Percentiles rank a stretch among this genome's conserved stretches.
Conservation (phyloP, 371 early-diverging fungal species). For the Mucor saturninus region DNA sequence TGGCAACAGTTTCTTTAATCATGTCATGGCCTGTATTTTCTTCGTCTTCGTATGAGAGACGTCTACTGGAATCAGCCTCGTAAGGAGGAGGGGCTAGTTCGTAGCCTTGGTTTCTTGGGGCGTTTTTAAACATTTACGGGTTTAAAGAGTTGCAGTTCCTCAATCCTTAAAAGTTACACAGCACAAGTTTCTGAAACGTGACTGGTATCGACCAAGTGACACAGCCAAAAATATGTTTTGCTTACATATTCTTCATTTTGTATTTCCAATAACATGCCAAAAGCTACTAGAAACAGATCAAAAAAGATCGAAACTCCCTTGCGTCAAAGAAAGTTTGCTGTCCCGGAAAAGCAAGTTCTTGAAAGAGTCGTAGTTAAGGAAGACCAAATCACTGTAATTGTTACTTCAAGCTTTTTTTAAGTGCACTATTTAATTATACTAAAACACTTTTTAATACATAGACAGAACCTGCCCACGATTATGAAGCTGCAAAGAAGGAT, state of each 20-base stretch:
- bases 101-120: constrained; percentile 12
- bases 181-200: not conserved
- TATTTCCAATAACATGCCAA: constrained; percentile 42
- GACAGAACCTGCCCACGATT: constrained; percentile 23
- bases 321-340: constrained; percentile 32
- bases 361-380: constrained; percentile 27
- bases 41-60: constrained; percentile 24
- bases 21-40: constrained; percentile 57
- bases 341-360: constrained; percentile 27
- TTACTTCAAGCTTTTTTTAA: not conserved
- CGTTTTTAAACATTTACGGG: constrained; percentile 9
- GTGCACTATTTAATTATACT: not conserved
- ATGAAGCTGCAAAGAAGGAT: constrained; percentile 40
- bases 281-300: constrained; percentile 37
- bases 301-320: constrained; percentile 23
- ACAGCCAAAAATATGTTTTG: constrained; percentile 1
- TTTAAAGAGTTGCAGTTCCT: not conserved
- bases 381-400: constrained; percentile 19
- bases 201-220: not conserved
- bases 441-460: not conserved
- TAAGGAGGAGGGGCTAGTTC: constrained; percentile 49
- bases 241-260: constrained; percentile 2
- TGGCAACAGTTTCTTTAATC: constrained; percentile 59
- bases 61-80: constrained; percentile 39
- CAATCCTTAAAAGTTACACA: not conserved